Evolutionary conservation across 768 basidiomycete species (phyloP).

Genomic region (Mycena maculata): DNA sequence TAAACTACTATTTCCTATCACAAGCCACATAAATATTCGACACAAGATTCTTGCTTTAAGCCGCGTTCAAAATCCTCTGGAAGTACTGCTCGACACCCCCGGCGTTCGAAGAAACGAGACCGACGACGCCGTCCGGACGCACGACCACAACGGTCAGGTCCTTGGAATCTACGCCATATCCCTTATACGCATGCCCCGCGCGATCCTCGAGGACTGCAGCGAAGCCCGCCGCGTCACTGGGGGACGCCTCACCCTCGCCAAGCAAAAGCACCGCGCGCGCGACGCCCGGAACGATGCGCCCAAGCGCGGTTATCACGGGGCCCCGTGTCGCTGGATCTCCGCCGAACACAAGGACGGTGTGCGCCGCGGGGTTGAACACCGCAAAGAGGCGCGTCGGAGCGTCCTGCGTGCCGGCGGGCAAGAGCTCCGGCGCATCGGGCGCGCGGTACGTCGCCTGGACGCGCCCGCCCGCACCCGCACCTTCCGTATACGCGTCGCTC

Average conservation of each 20-base stretch:
- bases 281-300: not conserved
- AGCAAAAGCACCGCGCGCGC: not conserved
- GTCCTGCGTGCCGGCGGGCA: conserved; percentile 2
- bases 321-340: not conserved
- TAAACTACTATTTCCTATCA: too few relatives aligned
- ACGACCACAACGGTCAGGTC: conserved; percentile 27
- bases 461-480: too few relatives aligned
- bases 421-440: conserved; percentile 47
- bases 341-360: conserved; percentile 47
- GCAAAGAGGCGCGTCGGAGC: conserved; percentile 40
- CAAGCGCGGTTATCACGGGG: not conserved
- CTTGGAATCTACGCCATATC: conserved; percentile 25
- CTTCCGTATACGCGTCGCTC: too few relatives aligned
- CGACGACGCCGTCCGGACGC: conserved; percentile 36
- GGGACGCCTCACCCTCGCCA: not conserved
- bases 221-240: not conserved
- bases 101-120: conserved; percentile 14
- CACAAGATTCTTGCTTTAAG: too few relatives aligned
- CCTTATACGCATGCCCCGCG: conserved; percentile 28
- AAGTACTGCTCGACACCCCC: conserved; percentile 22
- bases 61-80: conserved; percentile 1
- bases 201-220: conserved; percentile 19
- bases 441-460: conserved; percentile 42
- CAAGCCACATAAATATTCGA: too few relatives aligned
- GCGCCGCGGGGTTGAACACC: conserved; percentile 38